A percentile compares a stretch with the other conserved stretches of the same genome.
Evolutionary conservation across 139 green algal species (phyloP).

Genomic region (Picochlorum costavermella): DNA sequence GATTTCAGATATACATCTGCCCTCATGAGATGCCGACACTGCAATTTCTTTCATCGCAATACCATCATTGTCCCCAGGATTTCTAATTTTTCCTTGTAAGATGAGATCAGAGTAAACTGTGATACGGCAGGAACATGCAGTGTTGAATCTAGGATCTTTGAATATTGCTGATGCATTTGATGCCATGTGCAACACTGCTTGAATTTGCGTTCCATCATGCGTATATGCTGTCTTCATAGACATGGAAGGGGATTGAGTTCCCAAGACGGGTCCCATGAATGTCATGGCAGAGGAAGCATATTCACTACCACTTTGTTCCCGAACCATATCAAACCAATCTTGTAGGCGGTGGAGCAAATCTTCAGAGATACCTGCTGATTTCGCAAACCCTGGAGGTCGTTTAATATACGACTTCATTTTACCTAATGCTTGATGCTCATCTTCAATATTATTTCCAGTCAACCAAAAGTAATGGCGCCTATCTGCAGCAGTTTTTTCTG

Average conservation of each 20-base stretch:
- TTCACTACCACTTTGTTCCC: too few relatives aligned
- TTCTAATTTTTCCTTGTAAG: slow-evolving; percentile 5
- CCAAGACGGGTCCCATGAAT: too few relatives aligned
- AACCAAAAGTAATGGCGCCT: slow-evolving; percentile 31
- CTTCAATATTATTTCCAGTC: slow-evolving; percentile 6
- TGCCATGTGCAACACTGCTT: too few relatives aligned
- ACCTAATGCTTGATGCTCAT: slow-evolving; percentile 13
- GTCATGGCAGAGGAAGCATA: too few relatives aligned
- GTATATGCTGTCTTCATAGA: too few relatives aligned
- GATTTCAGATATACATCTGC: slow-evolving; percentile 9
- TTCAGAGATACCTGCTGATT: slow-evolving; percentile 21
- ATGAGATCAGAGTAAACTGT: slow-evolving; percentile 11
- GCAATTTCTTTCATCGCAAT: not conserved
- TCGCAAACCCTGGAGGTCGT: slow-evolving; percentile 21
- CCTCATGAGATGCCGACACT: not conserved
- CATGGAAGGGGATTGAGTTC: too few relatives aligned
- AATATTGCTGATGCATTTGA: slow-evolving; percentile 10
- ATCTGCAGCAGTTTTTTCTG: not conserved
- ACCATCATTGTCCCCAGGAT: not conserved
- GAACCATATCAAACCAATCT: slow-evolving; percentile 10
- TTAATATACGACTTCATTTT: slow-evolving; percentile 26
- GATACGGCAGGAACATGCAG: slow-evolving; percentile 21
- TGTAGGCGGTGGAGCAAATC: slow-evolving; percentile 16
- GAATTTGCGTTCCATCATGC: too few relatives aligned
- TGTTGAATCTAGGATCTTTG: slow-evolving; percentile 22